phyloP scores from a whole-genome alignment of 768 basidiomycete species.

The Chalciporus chontae region DNA sequence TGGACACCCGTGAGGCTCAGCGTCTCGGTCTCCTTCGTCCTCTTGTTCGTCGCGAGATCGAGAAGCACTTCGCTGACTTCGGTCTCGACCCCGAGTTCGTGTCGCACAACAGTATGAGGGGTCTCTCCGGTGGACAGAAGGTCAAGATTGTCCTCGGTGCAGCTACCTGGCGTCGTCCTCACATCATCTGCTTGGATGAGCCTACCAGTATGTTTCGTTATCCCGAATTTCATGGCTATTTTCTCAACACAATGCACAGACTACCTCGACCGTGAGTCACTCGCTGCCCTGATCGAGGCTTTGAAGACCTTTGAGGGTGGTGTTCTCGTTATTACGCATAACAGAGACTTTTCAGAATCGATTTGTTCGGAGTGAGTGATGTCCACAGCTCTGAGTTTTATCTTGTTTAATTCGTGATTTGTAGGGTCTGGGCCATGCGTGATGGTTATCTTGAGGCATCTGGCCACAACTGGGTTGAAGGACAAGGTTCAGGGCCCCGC shows the following conservation, averaged over 20 bases:
- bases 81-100: conserved; percentile 99
- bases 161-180: conserved; percentile 98
- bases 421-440: conserved; percentile 95
- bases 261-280: conserved; percentile 99
- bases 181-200: conserved; percentile 96
- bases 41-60: conserved; percentile 96
- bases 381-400: not conserved
- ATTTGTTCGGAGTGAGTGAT: conserved; percentile 74
- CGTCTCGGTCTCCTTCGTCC: conserved; percentile 92
- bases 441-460: conserved; percentile 96
- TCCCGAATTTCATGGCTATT: not conserved
- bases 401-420: not conserved
- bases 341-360: conserved; percentile 98
- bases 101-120: conserved; percentile 98
- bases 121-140: conserved; percentile 98
- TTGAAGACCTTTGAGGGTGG: conserved; percentile 98
- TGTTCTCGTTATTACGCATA: conserved; percentile 97
- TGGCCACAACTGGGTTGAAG: conserved; percentile 99
- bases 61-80: conserved; percentile 99
- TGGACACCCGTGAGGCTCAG: conserved; percentile 96
- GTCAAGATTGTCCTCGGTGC: conserved; percentile 99
- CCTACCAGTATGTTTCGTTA: conserved; percentile 67
- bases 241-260: conserved; percentile 40
- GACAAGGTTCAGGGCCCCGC: conserved; percentile 90
- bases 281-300: conserved; percentile 97